phyloP scores from a whole-genome alignment of 192 early-diverging fungal species.

The Obelidium mucronatum region DNA sequence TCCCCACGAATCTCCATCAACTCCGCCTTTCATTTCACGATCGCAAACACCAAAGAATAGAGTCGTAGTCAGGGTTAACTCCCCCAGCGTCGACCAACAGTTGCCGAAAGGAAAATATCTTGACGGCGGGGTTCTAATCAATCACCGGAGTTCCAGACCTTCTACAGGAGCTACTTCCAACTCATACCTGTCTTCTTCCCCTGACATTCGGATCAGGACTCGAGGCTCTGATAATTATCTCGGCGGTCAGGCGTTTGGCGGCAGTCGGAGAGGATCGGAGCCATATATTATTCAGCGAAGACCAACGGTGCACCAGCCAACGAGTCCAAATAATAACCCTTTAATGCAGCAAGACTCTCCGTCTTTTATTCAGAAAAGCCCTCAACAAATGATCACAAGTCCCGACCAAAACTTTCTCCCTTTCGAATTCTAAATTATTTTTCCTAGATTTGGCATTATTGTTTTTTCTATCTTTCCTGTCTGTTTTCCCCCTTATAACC shows the following conservation, averaged over 20 bases:
- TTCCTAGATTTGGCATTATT: too few species aligned
- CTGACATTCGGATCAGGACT: too few species aligned
- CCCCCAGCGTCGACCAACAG: background rate
- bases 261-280: background rate
- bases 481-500: too few species aligned
- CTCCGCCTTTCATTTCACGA: background rate
- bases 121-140: background rate
- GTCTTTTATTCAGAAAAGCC: background rate
- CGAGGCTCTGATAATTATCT: background rate
- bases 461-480: too few species aligned
- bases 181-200: too few species aligned
- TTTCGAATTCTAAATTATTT: too few species aligned
- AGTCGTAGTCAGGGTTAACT: background rate
- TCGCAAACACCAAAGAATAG: background rate
- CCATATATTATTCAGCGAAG: background rate
- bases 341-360: background rate
- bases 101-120: background rate
- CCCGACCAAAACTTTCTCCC: too few species aligned
- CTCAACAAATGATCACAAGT: too few species aligned
- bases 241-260: background rate
- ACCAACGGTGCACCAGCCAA: background rate
- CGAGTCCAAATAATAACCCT: background rate
- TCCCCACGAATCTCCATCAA: background rate
- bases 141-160: background rate
- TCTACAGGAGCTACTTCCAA: background rate